Evolutionary conservation across 495 filamentous ascomycete species (phyloP), one percentile per base, ranked within the genome.

Genomic region (Aspergillus egyptiacus): DNA sequence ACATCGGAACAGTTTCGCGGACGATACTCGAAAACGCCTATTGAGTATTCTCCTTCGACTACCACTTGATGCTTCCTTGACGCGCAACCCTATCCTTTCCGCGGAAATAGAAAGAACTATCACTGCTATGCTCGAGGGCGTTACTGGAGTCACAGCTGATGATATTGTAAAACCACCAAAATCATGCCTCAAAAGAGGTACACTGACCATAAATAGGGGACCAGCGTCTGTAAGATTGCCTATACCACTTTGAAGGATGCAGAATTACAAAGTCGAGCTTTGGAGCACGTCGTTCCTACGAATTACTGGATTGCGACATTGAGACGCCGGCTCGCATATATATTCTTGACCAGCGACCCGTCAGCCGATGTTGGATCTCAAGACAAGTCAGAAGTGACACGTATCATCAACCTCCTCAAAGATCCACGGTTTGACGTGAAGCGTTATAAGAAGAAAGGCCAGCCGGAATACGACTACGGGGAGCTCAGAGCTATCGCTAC

Each of bases 251-350:
- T 81, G 32, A 62, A 62, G 15, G 71, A 80, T 31, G 53, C 74
- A 4, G 57, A 65, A 27, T 67, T 87, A 6, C 83, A 82, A 35
- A 70, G 78, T 37, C 73, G 76, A 23, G 65, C 86, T 3, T 70
- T 91, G 19, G 73, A 74, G 14, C 68, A 77, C 44, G 74, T 89
- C 23, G 68, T 83, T 5, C 72, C 74, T 13, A 71, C 67, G 6
- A 73, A 71, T 6, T 60, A 73, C 2, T 70, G 77, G 48, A 69
- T 82, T 17, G 74, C 83, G 37, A 69, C 82, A 23, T 68, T 95
- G 33, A 76, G 84, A 31, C 77, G 82, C 25, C 76, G 84, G n/a
- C 77, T 96, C 9, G 87, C 89, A 1, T 67, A 87, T 28, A 72
- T 81, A 15, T 91, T 84, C 57, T 67, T 89, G 50, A 82, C 86